Conservation (phyloP, 768 basidiomycete genomes). For the Termitomyces sp. region DNA sequence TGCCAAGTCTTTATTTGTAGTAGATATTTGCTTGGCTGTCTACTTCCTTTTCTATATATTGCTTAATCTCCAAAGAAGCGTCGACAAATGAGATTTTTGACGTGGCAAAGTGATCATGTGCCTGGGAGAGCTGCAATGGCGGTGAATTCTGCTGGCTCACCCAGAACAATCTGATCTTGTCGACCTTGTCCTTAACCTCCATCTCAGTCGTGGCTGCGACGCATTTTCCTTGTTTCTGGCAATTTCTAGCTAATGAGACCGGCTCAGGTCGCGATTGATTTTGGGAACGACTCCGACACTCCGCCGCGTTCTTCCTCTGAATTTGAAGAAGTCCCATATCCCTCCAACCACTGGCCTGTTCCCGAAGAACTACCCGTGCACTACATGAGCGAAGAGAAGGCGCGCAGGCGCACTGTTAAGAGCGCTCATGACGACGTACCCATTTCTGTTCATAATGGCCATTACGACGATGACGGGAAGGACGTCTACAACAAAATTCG, state of each 20-base stretch:
- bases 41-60: conserved; percentile 10
- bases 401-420: conserved; percentile 39
- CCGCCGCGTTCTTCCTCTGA: conserved; percentile 53
- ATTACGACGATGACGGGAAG: conserved; percentile 44
- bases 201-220: conserved; percentile 4
- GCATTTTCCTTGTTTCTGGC: neutral
- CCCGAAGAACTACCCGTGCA: conserved; percentile 43
- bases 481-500: conserved; percentile 47
- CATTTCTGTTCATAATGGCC: conserved; percentile 17
- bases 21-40: conserved; percentile 8
- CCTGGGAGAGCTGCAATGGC: conserved; percentile 1
- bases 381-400: conserved; percentile 64
- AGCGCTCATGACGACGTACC: conserved; percentile 15
- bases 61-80: conserved; percentile 10
- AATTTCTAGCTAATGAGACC: conserved; percentile 48
- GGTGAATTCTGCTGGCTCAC: neutral
- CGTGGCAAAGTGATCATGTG: conserved; percentile 30
- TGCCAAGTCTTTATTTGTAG: neutral
- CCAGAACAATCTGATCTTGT: neutral
- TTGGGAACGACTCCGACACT: conserved; percentile 50
- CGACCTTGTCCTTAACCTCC: neutral
- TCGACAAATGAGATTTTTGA: conserved; percentile 14
- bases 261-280: conserved; percentile 63
- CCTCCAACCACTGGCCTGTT: conserved; percentile 32
- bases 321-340: conserved; percentile 68